Conservation (phyloP, 2,329 filamentous ascomycete species). For the Pestalotiopsis sp. region DNA sequence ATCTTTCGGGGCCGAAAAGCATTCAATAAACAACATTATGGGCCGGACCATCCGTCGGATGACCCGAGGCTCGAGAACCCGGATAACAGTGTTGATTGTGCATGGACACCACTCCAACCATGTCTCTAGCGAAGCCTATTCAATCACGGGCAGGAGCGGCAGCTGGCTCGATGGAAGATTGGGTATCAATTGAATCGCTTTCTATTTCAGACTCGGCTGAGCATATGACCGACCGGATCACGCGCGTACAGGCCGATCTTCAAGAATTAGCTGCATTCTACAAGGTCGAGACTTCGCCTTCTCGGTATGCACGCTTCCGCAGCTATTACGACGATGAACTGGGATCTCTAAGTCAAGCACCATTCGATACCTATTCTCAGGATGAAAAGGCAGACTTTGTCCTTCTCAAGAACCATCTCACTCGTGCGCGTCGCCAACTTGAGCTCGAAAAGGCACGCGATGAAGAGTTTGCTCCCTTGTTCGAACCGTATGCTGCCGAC, state of each 20-base stretch:
- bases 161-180: background rate
- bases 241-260: constrained; percentile 44
- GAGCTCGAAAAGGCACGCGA: constrained; percentile 38
- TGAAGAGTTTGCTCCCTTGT: constrained; percentile 36
- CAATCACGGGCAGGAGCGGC: background rate
- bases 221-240: constrained; percentile 41
- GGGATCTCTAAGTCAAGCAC: constrained; percentile 28
- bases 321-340: constrained; percentile 44
- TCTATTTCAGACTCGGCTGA: constrained; percentile 19
- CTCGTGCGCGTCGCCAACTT: constrained; percentile 35
- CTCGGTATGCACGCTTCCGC: constrained; percentile 37
- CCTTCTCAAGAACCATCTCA: constrained; percentile 48
- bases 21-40: too few species aligned
- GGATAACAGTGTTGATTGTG: background rate
- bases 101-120: background rate
- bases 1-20: too few species aligned
- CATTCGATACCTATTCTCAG: constrained; percentile 39
- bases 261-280: constrained; percentile 49
- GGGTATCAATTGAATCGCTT: background rate
- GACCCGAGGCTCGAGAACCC: too few species aligned
- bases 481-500: constrained; percentile 42
- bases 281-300: constrained; percentile 44
- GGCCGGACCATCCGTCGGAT: too few species aligned
- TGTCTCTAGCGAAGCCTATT: background rate
- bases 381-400: constrained; percentile 50